Evolutionary conservation across 176 grass and related monocot genomes (phyloP).

Genomic region (Thalia dealbata): DNA sequence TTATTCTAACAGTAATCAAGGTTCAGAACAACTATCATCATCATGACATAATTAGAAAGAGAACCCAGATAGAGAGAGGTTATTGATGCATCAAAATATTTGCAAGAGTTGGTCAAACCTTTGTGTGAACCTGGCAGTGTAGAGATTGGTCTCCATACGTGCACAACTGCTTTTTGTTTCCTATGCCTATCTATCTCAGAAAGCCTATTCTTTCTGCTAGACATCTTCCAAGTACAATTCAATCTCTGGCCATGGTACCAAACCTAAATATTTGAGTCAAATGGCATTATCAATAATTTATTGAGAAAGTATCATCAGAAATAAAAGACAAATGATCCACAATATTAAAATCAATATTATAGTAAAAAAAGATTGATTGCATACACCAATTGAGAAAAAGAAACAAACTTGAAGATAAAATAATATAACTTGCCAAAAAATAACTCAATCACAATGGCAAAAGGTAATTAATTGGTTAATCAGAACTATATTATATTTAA

Average conservation of each 20-base stretch:
- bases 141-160: constrained; percentile 20
- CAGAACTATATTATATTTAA: no score
- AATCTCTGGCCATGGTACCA: neutral
- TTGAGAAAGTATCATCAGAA: neutral
- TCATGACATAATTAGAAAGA: neutral
- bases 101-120: constrained; percentile 26
- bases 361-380: neutral
- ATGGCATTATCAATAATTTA: neutral
- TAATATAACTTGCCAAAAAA: no score
- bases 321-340: neutral
- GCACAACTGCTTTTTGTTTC: constrained; percentile 32
- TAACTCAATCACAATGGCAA: no score
- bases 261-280: neutral
- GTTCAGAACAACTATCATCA: neutral
- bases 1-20: no score
- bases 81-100: neutral
- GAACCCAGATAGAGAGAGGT: neutral
- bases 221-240: constrained; percentile 23
- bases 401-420: neutral
- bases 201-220: constrained; percentile 11
- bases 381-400: neutral
- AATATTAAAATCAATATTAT: neutral
- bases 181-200: constrained; percentile 19
- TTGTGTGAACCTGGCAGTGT: constrained; percentile 5
- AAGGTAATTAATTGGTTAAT: no score